Evolutionary conservation across 495 filamentous ascomycete genomes (phyloP), one percentile per base, ranked within the genome.

Genomic region (Halenospora varia): DNA sequence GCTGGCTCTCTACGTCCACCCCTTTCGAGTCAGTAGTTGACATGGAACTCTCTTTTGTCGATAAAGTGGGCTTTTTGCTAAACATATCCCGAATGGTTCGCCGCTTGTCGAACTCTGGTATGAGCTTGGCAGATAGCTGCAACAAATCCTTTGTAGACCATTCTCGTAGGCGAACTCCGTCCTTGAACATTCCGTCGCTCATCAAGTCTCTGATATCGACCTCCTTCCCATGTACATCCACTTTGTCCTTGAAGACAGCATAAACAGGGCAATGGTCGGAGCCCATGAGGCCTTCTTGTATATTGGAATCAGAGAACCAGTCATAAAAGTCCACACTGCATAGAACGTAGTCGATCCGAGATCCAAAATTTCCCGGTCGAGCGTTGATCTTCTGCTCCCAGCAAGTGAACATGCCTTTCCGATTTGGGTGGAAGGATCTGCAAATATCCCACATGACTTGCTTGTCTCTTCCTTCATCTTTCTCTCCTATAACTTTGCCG

Each of bases 201-300:
- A 96, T 82, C 44, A 96, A 67, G 68, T 97, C 92, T 13, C 68
- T 73, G 10, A 93, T 75, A 66, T 83, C 61, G 6, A 84, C 68
- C 35, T 77, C 64, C 24, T 73, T 56, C 2, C 75, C 85, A 44
- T 77, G 68, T 3, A 78, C 58, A 0, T 65, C 56, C 6, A 96
- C 79, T 0, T 62, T 72, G 29, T 92, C 80, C 48, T 88, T 86
- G 35, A 92, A 77, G n/a, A 79, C 71, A 11, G 87, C 89, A 68
- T 85, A 97, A 2, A 98, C 93, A 0, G 94, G 94, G 62, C 94
- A 98, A 69, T 98, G 94, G 65, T 98, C 94, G 0, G 94, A 98
- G 10, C 94, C 94, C 80, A 96, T 83, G 9, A 98, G 74, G 2
- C 93, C 94, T 70, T 97, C 92, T 66, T 97, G 94, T 25, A 97